Base-by-base conservation (phyloP, 495 filamentous ascomycete genomes). In the Aspergillus cristatus region DNA sequence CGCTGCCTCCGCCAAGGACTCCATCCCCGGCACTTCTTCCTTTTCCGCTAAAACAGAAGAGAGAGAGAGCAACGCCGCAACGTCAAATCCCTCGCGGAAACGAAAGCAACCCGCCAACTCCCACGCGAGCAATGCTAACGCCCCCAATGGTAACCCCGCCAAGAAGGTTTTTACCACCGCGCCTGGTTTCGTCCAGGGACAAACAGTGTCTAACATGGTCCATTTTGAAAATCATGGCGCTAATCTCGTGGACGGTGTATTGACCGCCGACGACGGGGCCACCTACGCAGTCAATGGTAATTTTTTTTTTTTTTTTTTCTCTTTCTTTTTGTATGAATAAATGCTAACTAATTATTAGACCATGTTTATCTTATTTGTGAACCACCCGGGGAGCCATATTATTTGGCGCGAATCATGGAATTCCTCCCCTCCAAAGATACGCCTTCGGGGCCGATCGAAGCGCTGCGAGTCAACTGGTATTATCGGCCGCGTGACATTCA, bases 311-410 rank as follows among this genome's bases (percentile, higher is more conserved):
- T 43, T 40, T 38, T 38, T 14, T n/a, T 44, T 40, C 36, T 42
- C 28, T 33, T 44, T 42, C 38, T 24, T 30, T 30, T 30, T 30
- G 4, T 15, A 20, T 28, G 12, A 24, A 34, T 35, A 18, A n/a
- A n/a, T n/a, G n/a, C 8, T 24, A 24, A 24, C 20, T 24, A 24
- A 26, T 25, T 31, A 45, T 7, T 61, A 99, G 91, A 99, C 67
- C 87, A 95, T 53, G 81, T 94, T 32, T 99, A 97, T 67, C 76
- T 97, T 45, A 81, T 99, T 40, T 99, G 88, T 64, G 91, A 99
- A 61, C 91, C 91, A 12, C 91, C 91, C 2, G 91, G 91, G 26
- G 91, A 99, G 57, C 93, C 91, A 16, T 99, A 99, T 62, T 99
- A 99, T 57, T 65, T 99, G 41, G 88, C 83, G 32, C 83, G 91